A percentile compares a stretch with the other conserved stretches of the same genome.
Evolutionary conservation across 768 basidiomycete genomes (phyloP).

Genomic region (Rubroboletus pulcherrimus): DNA sequence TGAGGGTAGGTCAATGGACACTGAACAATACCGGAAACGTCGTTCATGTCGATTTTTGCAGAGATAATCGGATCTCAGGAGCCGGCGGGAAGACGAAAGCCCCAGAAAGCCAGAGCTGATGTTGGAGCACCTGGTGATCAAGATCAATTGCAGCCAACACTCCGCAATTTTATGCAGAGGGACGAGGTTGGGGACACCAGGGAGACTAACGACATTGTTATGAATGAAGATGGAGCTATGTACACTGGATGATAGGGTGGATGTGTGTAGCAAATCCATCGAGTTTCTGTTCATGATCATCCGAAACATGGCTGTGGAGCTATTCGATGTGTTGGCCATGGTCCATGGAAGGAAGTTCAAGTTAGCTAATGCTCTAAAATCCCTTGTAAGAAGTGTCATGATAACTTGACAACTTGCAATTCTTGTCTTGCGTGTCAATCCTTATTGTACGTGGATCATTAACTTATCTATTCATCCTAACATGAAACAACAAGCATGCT

Average conservation of each 20-base stretch:
- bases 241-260: constrained; percentile 28
- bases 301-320: not conserved
- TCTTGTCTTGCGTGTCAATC: not conserved
- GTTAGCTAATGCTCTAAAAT: not conserved
- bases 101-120: constrained; percentile 27
- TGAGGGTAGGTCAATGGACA: constrained; percentile 47
- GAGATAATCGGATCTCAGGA: constrained; percentile 61
- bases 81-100: constrained; percentile 42
- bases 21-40: not conserved
- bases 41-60: constrained; percentile 20
- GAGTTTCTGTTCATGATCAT: not conserved
- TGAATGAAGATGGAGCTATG: constrained; percentile 65
- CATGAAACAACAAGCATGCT: not conserved
- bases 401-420: not conserved
- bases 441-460: not conserved
- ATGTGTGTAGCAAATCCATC: not conserved
- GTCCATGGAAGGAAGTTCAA: not conserved
- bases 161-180: constrained; percentile 48
- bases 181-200: constrained; percentile 20
- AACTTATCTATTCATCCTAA: constrained; percentile 6
- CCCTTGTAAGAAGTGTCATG: not conserved
- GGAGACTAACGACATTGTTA: constrained; percentile 37
- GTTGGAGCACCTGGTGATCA: constrained; percentile 14
- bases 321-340: not conserved
- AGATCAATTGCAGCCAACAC: constrained; percentile 33